A percentile compares a stretch with the other conserved stretches of the same genome.
Evolutionary conservation across 208 protist species (phyloP).

Genomic region (Trypanosomatidae sp.): DNA sequence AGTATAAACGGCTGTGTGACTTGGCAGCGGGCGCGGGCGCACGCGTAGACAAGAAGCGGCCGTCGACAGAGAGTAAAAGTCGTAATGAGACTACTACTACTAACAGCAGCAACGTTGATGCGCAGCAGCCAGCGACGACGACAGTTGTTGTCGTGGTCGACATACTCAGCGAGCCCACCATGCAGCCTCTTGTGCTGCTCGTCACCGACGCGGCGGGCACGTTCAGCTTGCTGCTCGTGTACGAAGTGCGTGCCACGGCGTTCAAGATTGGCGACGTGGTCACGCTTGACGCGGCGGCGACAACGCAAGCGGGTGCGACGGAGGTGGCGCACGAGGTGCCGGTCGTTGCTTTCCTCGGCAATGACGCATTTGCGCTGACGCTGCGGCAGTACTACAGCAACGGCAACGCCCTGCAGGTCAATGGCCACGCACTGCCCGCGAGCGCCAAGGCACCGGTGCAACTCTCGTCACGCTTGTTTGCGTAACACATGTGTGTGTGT

Average conservation of each 20-base stretch:
- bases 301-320: conserved; percentile 8
- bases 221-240: conserved; percentile 43
- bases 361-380: conserved; percentile 11
- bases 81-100: too few species aligned
- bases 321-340: conserved; percentile 29
- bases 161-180: conserved; percentile 38
- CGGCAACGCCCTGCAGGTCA: conserved; percentile 28
- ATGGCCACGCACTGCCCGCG: conserved; percentile 29
- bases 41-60: too few species aligned
- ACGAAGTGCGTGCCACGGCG: conserved; percentile 22
- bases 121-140: neutral
- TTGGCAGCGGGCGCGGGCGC: too few species aligned
- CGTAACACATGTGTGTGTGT: conserved; percentile 11
- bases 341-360: conserved; percentile 19
- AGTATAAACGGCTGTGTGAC: conserved; percentile 32
- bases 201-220: conserved; percentile 20
- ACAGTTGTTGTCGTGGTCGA: conserved; percentile 37
- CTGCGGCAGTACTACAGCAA: conserved; percentile 33
- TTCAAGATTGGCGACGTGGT: conserved; percentile 55
- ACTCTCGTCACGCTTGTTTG: conserved; percentile 65
- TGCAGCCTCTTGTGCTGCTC: conserved; percentile 52
- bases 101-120: conserved; percentile 1
- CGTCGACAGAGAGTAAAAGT: neutral
- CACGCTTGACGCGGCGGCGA: too few species aligned
- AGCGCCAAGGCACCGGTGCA: conserved; percentile 27